Base-by-base conservation (phyloP, 2,329 filamentous ascomycete genomes). In the Orbilia ellipsospora region DNA sequence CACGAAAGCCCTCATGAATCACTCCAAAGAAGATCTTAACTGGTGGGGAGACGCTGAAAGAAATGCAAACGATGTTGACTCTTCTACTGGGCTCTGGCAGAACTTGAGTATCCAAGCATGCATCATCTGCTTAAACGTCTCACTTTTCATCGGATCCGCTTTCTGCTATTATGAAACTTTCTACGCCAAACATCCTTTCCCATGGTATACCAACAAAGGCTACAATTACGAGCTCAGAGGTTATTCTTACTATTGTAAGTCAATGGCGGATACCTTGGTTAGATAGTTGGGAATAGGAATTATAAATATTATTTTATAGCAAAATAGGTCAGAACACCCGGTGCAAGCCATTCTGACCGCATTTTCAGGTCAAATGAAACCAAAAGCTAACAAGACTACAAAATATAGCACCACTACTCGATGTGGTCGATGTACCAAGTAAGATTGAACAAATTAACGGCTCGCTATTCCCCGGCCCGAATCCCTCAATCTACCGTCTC, bases 401-500 rank as follows among this genome's bases (percentile, higher is more conserved):
- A 36, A 44, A 8, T 31, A 12, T 16, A 75, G 72, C 64, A 28
- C 72, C 72, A 7, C 64, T 75, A 12, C 44, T 69, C 12, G 64
- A 75, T 51, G 36, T 75, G 1, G 57, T 75, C 52, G 54, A 68
- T n/a, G 48, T 75, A 7, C 64, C 64, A 2, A 60, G 44, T 23
- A 68, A 26, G 52, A 28, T 61, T 4, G 45, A 68, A 28, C 57
- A 65, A 65, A 75, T 75, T 13, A 75, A 69, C 18, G 72, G 72
- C 23, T 64, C 64, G 12, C 64, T 69, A 26, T 69, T 75, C 18
- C 64, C 64, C 5, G 72, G 72, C 16, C 60, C 20, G 4, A 73
- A 79, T 70, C 74, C 69, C 44, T 65, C 74, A 13, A 78, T 77
- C 31, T 78, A 68, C 48, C 73, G 73, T 16, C 73, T 72, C 13